Evolutionary conservation across 441 rosid genomes (phyloP), one percentile per base, ranked within the genome.

Genomic region (Pelargonium fulgidum): DNA sequence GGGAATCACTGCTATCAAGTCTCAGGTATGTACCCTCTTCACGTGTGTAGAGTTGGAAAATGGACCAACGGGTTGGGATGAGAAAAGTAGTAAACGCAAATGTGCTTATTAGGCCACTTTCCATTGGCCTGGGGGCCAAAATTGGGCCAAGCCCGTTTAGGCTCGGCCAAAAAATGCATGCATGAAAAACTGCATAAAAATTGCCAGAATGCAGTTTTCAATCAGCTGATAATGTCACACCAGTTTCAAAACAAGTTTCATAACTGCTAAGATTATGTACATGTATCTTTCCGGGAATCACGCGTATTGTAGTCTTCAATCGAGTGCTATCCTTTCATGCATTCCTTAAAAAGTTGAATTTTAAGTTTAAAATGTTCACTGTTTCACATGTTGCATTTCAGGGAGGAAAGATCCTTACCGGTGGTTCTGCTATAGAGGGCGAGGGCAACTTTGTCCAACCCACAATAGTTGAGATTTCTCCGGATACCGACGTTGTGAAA

Each of bases 401-500:
- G 99, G 99, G 97, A 17, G 98, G 98, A 29, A 92, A 84, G 80
- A 82, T 92, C 75, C 85, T 94, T 59, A 83, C 90, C 0, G 99
- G 99, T 0, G 99, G 99, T 42, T 80, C 83, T 11, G 78, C 79
- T 65, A 75, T 92, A 17, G 89, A 85, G 59, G 78, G 87, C 0
- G 89, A 88, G 75, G 98, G 99, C 67, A 90, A 94, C 86, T 94
- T 84, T 73, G 99, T 94, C 72, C 90, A 87, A 77, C 99, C 99
- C 7, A 92, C 99, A 2, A 90, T 94, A 67, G 86, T 90, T 22
- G 96, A 88, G 85, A 91, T 94, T 65, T 87, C 91, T 72, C 66
- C 96, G 12, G 78, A 75, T 65, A 88, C 96, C 17, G 80, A 62
- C 39, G 86, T 85, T 76, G 97, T 92, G 16, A 90, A 90, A 81